phyloP scores from a whole-genome alignment of 345 rosid genomes.

The Gynandropsis gynandra region DNA sequence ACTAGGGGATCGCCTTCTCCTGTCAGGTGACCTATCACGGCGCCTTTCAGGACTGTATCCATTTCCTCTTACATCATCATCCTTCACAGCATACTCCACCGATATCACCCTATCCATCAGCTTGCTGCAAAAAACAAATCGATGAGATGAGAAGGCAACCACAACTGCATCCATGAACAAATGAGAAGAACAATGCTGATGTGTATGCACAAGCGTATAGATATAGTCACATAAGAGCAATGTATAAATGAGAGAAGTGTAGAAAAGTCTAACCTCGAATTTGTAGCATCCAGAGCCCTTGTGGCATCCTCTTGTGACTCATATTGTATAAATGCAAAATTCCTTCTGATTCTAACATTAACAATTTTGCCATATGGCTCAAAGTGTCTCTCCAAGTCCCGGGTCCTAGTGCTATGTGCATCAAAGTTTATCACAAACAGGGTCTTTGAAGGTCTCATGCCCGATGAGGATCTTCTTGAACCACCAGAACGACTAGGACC shows the following conservation, averaged over 20 bases:
- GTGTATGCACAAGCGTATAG: conserved; percentile 3
- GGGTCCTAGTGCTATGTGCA: conserved; percentile 68
- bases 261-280: conserved; percentile 46
- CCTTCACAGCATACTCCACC: conserved; percentile 88
- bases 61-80: conserved; percentile 68
- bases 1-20: conserved; percentile 75
- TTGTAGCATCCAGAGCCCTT: conserved; percentile 75
- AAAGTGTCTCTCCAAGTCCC: conserved; percentile 90
- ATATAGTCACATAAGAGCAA: not conserved
- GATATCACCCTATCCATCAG: conserved; percentile 79
- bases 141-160: no score
- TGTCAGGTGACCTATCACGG: conserved; percentile 70
- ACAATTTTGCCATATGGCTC: conserved; percentile 86
- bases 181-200: not conserved
- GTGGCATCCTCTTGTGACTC: conserved; percentile 86
- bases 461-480: conserved; percentile 59
- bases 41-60: conserved; percentile 68
- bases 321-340: conserved; percentile 91
- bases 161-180: no score
- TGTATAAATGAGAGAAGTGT: not conserved
- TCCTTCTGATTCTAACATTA: conserved; percentile 88
- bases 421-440: conserved; percentile 93
- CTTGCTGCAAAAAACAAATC: conserved; percentile 56
- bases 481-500: conserved; percentile 45
- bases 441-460: conserved; percentile 76